Evolutionary conservation across 768 basidiomycete genomes (phyloP).

Genomic region (Suillus paluster): DNA sequence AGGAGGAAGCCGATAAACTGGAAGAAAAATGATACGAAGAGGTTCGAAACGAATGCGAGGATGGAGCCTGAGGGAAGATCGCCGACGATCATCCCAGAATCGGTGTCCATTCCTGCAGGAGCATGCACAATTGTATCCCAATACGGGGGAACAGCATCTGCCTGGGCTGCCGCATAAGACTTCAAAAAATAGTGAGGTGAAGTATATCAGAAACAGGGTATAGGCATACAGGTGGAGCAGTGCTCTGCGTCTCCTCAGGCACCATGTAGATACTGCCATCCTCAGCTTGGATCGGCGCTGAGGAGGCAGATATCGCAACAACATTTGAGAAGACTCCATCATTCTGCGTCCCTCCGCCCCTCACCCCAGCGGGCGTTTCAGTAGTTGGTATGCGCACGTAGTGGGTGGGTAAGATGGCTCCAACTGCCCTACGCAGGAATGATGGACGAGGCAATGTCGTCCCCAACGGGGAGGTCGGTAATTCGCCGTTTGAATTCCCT

Average conservation of each 20-base stretch:
- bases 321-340: constrained; percentile 98
- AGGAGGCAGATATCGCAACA: constrained; percentile 77
- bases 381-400: constrained; percentile 58
- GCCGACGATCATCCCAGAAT: constrained; percentile 83
- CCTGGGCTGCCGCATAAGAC: constrained; percentile 87
- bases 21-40: constrained; percentile 93
- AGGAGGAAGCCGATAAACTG: constrained; percentile 93
- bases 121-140: constrained; percentile 97
- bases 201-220: constrained; percentile 1
- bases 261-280: constrained; percentile 64
- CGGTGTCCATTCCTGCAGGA: constrained; percentile 54
- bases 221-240: constrained; percentile 80
- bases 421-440: constrained; percentile 61
- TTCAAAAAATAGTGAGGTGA: constrained; percentile 32
- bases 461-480: constrained; percentile 54
- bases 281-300: constrained; percentile 48
- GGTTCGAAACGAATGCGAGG: constrained; percentile 73
- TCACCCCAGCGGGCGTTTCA: constrained; percentile 30
- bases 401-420: constrained; percentile 64
- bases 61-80: constrained; percentile 86
- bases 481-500: constrained; percentile 73
- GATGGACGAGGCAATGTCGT: constrained; percentile 44
- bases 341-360: constrained; percentile 79
- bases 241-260: constrained; percentile 83
- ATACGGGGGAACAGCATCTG: constrained; percentile 91